Percentiles rank a stretch among this genome's conserved stretches.
Evolutionary conservation across 371 early-diverging fungal species (phyloP).

Genomic region (Syncephalastrum monosporum): DNA sequence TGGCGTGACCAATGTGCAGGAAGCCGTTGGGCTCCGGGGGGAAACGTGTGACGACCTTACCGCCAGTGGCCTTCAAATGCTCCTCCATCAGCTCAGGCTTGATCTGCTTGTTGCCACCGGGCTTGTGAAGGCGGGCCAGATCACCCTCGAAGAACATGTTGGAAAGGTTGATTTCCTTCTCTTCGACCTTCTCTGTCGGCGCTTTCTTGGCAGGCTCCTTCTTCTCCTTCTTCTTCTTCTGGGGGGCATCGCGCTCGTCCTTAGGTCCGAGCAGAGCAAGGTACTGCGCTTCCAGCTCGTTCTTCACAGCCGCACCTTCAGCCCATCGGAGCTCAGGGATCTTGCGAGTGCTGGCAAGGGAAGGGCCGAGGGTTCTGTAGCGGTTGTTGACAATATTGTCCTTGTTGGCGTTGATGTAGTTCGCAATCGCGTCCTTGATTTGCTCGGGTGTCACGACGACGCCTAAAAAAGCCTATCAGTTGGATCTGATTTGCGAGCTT

Average conservation of each 20-base stretch:
- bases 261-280: constrained; percentile 89
- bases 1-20: constrained; percentile 99
- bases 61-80: constrained; percentile 94
- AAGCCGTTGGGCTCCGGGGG: constrained; percentile 99
- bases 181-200: constrained; percentile 40
- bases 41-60: constrained; percentile 97
- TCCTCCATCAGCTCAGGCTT: constrained; percentile 86
- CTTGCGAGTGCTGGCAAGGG: constrained; percentile 73
- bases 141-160: constrained; percentile 90
- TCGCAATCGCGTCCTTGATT: constrained; percentile 53
- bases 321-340: constrained; percentile 86
- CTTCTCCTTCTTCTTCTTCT: constrained; percentile 66
- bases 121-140: constrained; percentile 89
- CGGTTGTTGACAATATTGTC: constrained; percentile 78
- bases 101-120: constrained; percentile 98
- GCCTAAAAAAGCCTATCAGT: constrained; percentile 39
- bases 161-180: constrained; percentile 22
- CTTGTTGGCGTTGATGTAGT: constrained; percentile 64
- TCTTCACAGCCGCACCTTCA: constrained; percentile 81
- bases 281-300: constrained; percentile 82
- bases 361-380: constrained; percentile 75
- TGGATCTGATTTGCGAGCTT: neutral
- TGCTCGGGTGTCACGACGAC: constrained; percentile 76
- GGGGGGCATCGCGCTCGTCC: constrained; percentile 89
- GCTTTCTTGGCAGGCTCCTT: constrained; percentile 43